These are phyloP conservation scores for Puccinia hordei DNA, from an alignment of 1,284 basidiomycete species.

Conservation along the genomic window DNA sequence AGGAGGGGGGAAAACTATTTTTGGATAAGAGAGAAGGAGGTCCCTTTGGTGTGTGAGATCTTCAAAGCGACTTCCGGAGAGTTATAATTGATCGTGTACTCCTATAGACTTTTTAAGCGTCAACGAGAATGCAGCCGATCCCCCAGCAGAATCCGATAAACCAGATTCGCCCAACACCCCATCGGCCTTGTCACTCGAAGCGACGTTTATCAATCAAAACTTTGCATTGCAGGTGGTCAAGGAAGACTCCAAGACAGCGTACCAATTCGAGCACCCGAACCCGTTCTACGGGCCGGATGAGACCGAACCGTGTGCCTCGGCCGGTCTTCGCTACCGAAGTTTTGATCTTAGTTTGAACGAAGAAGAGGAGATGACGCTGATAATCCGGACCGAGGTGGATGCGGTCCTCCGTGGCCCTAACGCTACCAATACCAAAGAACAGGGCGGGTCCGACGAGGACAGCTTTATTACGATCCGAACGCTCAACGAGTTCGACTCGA, in stretches of 20 bases:
- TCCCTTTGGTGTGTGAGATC: conserved; percentile 68
- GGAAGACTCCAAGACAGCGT: conserved; percentile 66
- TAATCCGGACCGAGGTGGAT: conserved; percentile 95
- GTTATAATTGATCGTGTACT: neutral
- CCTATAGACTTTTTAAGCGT: conserved; percentile 82
- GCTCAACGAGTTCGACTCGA: conserved; percentile 95
- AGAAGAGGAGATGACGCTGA: conserved; percentile 86
- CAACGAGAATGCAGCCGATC: conserved; percentile 96
- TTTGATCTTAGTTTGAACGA: conserved; percentile 89
- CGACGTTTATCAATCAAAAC: conserved; percentile 99
- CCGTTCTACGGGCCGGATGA: conserved; percentile 94
- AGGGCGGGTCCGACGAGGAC: conserved; percentile 60
- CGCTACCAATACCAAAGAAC: conserved; percentile 63
- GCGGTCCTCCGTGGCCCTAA: conserved; percentile 71
- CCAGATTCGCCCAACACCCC: conserved; percentile 89
- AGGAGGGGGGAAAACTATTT: conserved; percentile 90
- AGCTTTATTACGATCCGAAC: conserved; percentile 84
- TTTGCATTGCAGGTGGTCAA: conserved; percentile 94
- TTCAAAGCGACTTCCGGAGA: neutral
- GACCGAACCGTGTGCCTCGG: conserved; percentile 89
- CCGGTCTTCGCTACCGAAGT: conserved; percentile 92
- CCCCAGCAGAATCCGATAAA: conserved; percentile 81
- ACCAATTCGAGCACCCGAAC: conserved; percentile 80
- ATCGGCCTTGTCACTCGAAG: conserved; percentile 89
- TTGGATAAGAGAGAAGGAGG: conserved; percentile 98